Evolutionary conservation across 352 stramenopile species (phyloP), one percentile per base, ranked within the genome.

Genomic region (Thraustotheca clavata): DNA sequence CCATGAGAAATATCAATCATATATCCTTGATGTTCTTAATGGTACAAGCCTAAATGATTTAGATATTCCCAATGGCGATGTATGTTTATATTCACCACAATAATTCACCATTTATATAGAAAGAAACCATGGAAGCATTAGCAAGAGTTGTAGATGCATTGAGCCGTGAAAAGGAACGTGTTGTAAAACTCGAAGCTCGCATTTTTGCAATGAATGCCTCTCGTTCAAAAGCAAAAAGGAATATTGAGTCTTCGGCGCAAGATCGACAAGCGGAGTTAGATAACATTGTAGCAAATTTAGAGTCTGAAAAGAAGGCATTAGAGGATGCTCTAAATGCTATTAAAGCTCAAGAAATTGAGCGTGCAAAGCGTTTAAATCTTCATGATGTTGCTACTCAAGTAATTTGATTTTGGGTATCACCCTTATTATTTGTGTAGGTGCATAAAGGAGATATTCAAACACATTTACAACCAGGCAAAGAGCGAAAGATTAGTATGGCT

Each of bases 11-110:
- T 65, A 50, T 32, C 57, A 65, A 27, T 12, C 22, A 20, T 33
- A 31, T 3, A 65, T 65, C 39, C 57, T 54, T 12, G 57, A 65
- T 24, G 57, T 65, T 8, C 20, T 65, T 9, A 43, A n/a, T 54
- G 57, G 57, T 8, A 55, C 39, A 8, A 33, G n/a, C 18, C 22
- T 65, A 18, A 36, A 40, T 14, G 24, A 29, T 4, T 46, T 65
- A 2, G 57, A 65, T n/a, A 43, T 65, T 18, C 38, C 57, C 1
- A 7, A 18, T 8, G 35, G 34, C 14, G 57, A 65, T 27, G 57
- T 65, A 38, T 11, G 38, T 43, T 7, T 52, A 7, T 39, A 29
- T 24, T 32, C 18, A n/a, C 18, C 27, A 7, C 9, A 41, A 57
- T 57, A 27, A 27, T 9, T 33, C 9, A 40, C 0, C 27, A 26